Evolutionary conservation across 495 filamentous ascomycete genomes (phyloP).

Genomic region (Neurospora discreta): DNA sequence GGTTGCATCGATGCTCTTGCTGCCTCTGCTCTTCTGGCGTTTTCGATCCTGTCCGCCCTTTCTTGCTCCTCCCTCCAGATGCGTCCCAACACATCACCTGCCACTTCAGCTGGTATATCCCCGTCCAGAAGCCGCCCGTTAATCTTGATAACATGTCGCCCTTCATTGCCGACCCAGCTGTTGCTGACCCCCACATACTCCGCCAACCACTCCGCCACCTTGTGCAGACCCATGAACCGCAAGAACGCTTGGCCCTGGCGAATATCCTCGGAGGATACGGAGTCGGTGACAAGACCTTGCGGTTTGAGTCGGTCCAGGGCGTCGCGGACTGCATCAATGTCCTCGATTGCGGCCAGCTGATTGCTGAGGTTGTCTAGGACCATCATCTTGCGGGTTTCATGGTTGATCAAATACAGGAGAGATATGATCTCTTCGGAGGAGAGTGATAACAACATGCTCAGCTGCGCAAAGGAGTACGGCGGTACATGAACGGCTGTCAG

Average conservation of each 20-base stretch:
- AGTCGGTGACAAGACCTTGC: slow-evolving; percentile 1
- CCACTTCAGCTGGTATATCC: not conserved
- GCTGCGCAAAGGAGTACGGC: slow-evolving; percentile 1
- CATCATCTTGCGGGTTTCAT: not conserved
- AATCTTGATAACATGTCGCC: not conserved
- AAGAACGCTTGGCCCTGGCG: slow-evolving; percentile 6
- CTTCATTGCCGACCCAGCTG: not conserved
- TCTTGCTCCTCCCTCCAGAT: not conserved
- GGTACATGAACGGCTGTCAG: slow-evolving; percentile 1
- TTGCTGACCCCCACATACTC: slow-evolving; percentile 3
- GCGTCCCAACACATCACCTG: not conserved
- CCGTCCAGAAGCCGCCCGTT: not conserved
- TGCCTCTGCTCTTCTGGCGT: not conserved
- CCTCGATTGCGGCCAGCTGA: not conserved
- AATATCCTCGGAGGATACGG: slow-evolving; percentile 1
- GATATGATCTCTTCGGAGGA: not conserved
- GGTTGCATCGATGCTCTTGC: not conserved
- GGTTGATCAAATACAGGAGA: not conserved
- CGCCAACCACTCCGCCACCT: slow-evolving; percentile 2
- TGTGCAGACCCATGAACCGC: slow-evolving; percentile 1
- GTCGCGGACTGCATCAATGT: not conserved
- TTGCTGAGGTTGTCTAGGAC: not conserved
- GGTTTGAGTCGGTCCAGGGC: not conserved
- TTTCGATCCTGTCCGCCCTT: not conserved
- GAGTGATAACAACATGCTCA: not conserved